Evolutionary conservation across 164 flowering plant species (phyloP).

Genomic region (Vitis cinerea): DNA sequence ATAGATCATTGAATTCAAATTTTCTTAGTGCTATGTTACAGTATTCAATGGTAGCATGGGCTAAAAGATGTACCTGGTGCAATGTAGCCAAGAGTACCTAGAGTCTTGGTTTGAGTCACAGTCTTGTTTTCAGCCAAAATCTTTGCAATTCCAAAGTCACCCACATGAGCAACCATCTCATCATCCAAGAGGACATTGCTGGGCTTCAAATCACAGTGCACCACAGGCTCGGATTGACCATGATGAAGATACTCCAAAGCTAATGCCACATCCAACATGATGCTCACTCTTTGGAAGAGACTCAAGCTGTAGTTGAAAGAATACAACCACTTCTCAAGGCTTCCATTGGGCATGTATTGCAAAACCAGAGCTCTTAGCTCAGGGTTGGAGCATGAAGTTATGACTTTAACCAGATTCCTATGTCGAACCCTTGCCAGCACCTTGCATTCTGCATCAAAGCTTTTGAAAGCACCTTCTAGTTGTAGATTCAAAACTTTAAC

Average conservation of each 20-base stretch:
- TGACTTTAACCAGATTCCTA: conserved; percentile 1
- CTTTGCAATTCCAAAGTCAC: conserved; percentile 23
- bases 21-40: too few relatives aligned
- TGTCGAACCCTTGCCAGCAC: not conserved
- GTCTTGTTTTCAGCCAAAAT: not conserved
- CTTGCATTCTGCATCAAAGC: not conserved
- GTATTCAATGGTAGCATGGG: not conserved
- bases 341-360: not conserved
- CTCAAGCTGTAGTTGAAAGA: not conserved
- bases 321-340: conserved; percentile 3
- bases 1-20: not conserved
- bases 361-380: not conserved
- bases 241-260: conserved; percentile 22
- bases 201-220: conserved; percentile 26
- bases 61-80: conserved; percentile 16
- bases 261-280: not conserved
- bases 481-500: not conserved
- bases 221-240: conserved; percentile 13
- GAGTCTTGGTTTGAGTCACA: not conserved
- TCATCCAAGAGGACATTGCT: conserved; percentile 17
- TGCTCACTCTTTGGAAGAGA: not conserved
- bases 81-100: conserved; percentile 13
- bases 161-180: conserved; percentile 14
- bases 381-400: not conserved
- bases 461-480: not conserved